A percentile compares a stretch with the other conserved stretches of the same genome.
phyloP scores from a whole-genome alignment of 192 early-diverging fungal species.

The Spizellomyces sp. region DNA sequence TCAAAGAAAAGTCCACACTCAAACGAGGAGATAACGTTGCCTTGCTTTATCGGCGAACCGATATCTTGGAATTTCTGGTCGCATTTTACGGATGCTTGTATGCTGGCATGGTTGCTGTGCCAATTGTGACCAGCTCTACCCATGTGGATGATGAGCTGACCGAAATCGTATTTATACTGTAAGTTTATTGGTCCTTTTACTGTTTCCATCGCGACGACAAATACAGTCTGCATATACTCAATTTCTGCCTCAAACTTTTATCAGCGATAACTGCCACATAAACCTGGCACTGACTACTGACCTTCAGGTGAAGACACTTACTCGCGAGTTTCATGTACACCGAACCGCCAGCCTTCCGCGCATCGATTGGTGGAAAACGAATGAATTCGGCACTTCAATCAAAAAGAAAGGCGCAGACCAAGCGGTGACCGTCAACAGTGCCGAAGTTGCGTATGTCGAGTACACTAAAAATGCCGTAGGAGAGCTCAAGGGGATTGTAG shows the following conservation, averaged over 20 bases:
- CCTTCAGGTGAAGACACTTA: slow-evolving; percentile 70
- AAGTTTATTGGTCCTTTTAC: background rate
- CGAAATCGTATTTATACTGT: slow-evolving; percentile 75
- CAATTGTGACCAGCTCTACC: slow-evolving; percentile 68
- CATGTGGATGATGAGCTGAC: slow-evolving; percentile 64
- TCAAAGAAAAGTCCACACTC: slow-evolving; percentile 64
- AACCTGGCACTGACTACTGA: slow-evolving; percentile 82
- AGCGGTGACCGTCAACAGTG: slow-evolving; percentile 30
- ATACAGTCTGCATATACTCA: background rate
- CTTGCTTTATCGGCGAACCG: slow-evolving; percentile 77
- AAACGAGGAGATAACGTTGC: slow-evolving; percentile 71
- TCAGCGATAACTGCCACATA: slow-evolving; percentile 35
- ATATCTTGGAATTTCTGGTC: slow-evolving; percentile 80
- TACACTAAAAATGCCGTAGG: slow-evolving; percentile 82
- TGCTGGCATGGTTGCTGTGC: slow-evolving; percentile 80
- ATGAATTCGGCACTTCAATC: slow-evolving; percentile 60
- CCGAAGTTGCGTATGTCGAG: slow-evolving; percentile 81
- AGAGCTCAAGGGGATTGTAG: slow-evolving; percentile 80
- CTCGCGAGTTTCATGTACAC: slow-evolving; percentile 67
- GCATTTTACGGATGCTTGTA: slow-evolving; percentile 82
- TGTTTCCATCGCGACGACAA: background rate
- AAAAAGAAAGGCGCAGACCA: slow-evolving; percentile 21
- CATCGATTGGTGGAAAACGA: slow-evolving; percentile 83
- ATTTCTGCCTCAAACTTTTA: background rate
- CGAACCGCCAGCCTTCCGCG: slow-evolving; percentile 63